These are phyloP conservation scores for Galium porrigens DNA, from an alignment of 305 asterid genomes.

Conservation along the genomic window DNA sequence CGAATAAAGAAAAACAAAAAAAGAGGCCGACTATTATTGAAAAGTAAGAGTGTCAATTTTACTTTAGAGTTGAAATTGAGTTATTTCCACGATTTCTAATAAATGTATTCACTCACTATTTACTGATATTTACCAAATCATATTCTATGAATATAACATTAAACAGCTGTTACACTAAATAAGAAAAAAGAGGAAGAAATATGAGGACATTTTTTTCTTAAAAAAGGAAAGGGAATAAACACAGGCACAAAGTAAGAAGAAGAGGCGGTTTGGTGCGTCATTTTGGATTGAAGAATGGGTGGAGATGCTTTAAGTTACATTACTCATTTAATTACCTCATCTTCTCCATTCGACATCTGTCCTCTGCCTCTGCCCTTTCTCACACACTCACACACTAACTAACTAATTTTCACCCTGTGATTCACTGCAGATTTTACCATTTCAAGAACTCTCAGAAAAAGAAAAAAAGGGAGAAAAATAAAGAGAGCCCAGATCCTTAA, in stretches of 20 bases:
- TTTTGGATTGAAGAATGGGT: constrained; percentile 25
- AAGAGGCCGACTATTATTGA: no score
- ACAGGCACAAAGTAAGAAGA: background rate
- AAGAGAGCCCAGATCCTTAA: constrained; percentile 2
- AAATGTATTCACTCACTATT: no score
- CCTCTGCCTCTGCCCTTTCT: constrained; percentile 10
- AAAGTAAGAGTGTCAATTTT: no score
- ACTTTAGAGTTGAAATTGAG: no score
- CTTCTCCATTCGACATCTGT: constrained; percentile 33
- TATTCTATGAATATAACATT: no score
- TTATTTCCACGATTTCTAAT: no score
- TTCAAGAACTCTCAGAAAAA: background rate
- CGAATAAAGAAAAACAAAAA: no score
- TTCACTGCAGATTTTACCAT: background rate
- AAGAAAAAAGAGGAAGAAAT: no score
- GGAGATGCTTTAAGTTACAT: constrained; percentile 29
- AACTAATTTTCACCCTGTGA: background rate
- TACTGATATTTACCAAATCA: no score
- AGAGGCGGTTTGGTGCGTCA: constrained; percentile 6
- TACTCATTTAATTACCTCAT: constrained; percentile 17
- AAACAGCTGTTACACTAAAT: no score
- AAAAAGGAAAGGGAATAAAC: background rate
- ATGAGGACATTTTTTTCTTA: background rate
- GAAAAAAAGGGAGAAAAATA: background rate
- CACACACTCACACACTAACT: background rate